Percentiles rank a stretch among this genome's conserved stretches.
These are phyloP conservation scores for Globisporangium heterothallicum DNA, from an alignment of 352 stramenopile species.

Conservation along the genomic window DNA sequence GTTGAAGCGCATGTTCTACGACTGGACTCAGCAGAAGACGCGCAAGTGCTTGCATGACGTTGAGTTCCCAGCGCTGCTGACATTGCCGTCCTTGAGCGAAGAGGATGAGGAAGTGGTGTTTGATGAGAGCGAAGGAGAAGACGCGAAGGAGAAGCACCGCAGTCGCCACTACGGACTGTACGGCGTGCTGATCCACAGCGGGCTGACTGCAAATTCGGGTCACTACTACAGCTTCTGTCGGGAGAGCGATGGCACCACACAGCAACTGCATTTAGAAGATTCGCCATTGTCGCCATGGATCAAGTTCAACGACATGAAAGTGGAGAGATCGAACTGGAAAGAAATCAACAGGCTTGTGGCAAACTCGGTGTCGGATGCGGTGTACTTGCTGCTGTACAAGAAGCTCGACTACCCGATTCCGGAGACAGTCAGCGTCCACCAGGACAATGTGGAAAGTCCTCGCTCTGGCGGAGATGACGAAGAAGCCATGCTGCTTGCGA, in stretches of 20 bases:
- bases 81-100: slow-evolving; percentile 48
- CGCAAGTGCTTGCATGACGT: slow-evolving; percentile 85
- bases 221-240: slow-evolving; percentile 91
- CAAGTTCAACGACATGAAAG: slow-evolving; percentile 88
- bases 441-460: slow-evolving; percentile 18
- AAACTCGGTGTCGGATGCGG: slow-evolving; percentile 82
- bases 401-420: slow-evolving; percentile 55
- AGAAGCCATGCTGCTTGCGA: slow-evolving; percentile 82
- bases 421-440: slow-evolving; percentile 7
- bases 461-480: slow-evolving; percentile 42
- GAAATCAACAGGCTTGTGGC: slow-evolving; percentile 76
- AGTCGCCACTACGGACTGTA: slow-evolving; percentile 83
- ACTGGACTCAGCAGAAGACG: slow-evolving; percentile 85
- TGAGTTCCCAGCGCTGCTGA: slow-evolving; percentile 61
- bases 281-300: slow-evolving; percentile 80
- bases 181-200: slow-evolving; percentile 86
- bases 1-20: slow-evolving; percentile 88
- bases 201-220: slow-evolving; percentile 83
- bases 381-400: slow-evolving; percentile 88
- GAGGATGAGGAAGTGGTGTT: slow-evolving; percentile 53
- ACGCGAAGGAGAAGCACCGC: slow-evolving; percentile 20
- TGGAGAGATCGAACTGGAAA: slow-evolving; percentile 72
- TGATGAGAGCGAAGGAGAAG: slow-evolving; percentile 4
- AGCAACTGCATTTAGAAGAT: slow-evolving; percentile 77
- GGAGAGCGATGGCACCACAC: slow-evolving; percentile 61